phyloP scores from a whole-genome alignment of 257 asterid species.

The Nyctanthes arbortristis region DNA sequence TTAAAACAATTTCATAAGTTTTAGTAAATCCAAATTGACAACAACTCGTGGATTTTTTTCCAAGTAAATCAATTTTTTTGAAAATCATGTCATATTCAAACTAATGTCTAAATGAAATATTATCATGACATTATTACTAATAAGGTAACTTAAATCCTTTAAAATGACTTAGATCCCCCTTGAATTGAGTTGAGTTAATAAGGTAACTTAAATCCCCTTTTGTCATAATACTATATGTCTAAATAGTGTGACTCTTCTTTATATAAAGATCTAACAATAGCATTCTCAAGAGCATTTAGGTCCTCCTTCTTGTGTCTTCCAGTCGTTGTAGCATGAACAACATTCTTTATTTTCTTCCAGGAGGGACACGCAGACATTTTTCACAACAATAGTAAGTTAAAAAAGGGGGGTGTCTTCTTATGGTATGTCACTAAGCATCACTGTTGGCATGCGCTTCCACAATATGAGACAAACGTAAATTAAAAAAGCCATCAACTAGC shows the following conservation, averaged over 20 bases:
- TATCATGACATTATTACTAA: too few relatives aligned
- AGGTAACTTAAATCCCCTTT: too few relatives aligned
- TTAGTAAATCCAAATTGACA: too few relatives aligned
- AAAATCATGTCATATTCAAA: too few relatives aligned
- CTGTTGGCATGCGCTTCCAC: slow-evolving; percentile 30
- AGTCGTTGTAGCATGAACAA: slow-evolving; percentile 35
- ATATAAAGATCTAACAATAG: not conserved
- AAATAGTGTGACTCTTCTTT: not conserved
- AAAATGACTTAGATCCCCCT: too few relatives aligned
- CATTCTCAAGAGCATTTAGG: slow-evolving; percentile 41
- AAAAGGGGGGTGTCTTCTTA: slow-evolving; percentile 6
- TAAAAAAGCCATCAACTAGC: not conserved
- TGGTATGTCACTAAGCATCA: slow-evolving; percentile 30
- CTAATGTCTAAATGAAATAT: too few relatives aligned
- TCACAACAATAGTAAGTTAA: slow-evolving; percentile 32
- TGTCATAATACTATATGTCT: too few relatives aligned
- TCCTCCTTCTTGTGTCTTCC: slow-evolving; percentile 35
- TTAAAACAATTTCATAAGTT: too few relatives aligned
- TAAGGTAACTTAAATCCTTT: too few relatives aligned
- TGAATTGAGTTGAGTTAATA: too few relatives aligned
- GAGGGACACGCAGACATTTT: slow-evolving; percentile 39
- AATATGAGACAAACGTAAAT: slow-evolving; percentile 6
- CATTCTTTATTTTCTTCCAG: slow-evolving; percentile 40
- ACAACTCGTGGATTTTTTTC: too few relatives aligned
- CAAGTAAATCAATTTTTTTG: too few relatives aligned